Evolutionary conservation across 257 asterid genomes (phyloP).

Genomic region (Nemophila menziesii): DNA sequence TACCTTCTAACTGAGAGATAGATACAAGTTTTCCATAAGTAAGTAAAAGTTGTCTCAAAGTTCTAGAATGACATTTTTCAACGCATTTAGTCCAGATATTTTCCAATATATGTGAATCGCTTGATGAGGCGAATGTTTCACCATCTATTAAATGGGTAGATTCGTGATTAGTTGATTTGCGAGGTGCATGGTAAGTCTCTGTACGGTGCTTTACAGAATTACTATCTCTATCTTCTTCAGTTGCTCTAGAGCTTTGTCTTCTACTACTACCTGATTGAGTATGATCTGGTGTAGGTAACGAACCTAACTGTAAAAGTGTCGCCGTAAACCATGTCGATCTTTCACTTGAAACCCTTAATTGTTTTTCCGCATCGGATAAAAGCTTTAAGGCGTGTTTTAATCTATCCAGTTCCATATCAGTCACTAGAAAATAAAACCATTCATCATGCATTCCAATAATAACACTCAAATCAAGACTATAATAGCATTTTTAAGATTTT

Average conservation of each 20-base stretch:
- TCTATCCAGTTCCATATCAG: slow-evolving; percentile 65
- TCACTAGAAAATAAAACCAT: slow-evolving; percentile 37
- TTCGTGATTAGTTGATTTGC: slow-evolving; percentile 32
- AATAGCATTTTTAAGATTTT: neutral
- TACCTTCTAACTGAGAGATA: slow-evolving; percentile 74
- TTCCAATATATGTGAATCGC: slow-evolving; percentile 44
- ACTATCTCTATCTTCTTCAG: slow-evolving; percentile 49
- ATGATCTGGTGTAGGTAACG: slow-evolving; percentile 52
- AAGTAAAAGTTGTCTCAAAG: slow-evolving; percentile 74
- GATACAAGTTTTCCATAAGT: slow-evolving; percentile 69
- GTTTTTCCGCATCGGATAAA: slow-evolving; percentile 93
- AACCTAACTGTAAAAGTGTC: slow-evolving; percentile 84
- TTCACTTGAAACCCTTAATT: slow-evolving; percentile 69
- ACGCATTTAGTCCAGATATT: slow-evolving; percentile 69
- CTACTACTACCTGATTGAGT: slow-evolving; percentile 71
- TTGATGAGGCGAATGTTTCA: slow-evolving; percentile 20
- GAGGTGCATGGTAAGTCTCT: slow-evolving; percentile 26
- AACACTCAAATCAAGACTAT: no score
- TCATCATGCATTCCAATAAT: slow-evolving; percentile 6
- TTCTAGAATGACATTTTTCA: slow-evolving; percentile 84
- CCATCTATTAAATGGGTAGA: slow-evolving; percentile 19
- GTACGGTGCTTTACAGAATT: slow-evolving; percentile 29
- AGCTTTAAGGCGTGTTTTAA: slow-evolving; percentile 73
- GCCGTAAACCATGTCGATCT: slow-evolving; percentile 99
- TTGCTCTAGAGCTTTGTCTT: slow-evolving; percentile 63